Base-by-base conservation (phyloP, 805 yeast genomes). In the Candida pseudofarinosa region DNA sequence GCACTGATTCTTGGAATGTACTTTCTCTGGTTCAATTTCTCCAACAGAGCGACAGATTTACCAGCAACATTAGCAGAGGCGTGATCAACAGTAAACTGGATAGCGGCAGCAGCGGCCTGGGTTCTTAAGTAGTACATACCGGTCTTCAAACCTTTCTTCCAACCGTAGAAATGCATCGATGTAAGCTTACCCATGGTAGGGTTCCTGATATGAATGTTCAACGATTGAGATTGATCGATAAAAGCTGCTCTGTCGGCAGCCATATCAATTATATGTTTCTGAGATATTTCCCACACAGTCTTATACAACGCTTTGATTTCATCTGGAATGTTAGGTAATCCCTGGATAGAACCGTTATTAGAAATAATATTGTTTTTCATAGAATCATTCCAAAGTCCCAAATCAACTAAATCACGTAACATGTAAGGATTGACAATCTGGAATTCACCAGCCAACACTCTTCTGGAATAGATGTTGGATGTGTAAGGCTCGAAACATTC, bases 51-150 rank as follows among this genome's bases (percentile, higher is more conserved):
- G 41, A 63, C 51, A n/a, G 69, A 57, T 38, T 60, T 48, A 41
- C 70, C 69, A 33, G 75, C 75, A 42, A 50, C 55, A 31, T 42
- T 62, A 44, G 65, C 71, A 18, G 76, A 61, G 48, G 58, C 57
- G 43, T 74, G 69, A 53, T 75, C 78, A 37, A 75, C 73, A 18
- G 79, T 69, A 66, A 89, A 91, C 71, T 91, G 95, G 60, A 93
- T 93, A 38, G 99, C 97, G 40, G 96, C 86, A 35, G 96, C 80
- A 16, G 99, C 99, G 47, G 98, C 97, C 75, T 88, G 95, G 8
- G 98, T 91, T 69, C 98, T 83, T 65, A 93, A 74, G 69, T 93
- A 93, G 75, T 93, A 93, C 95, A 93, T 91, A 59, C 99, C 99
- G 4, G 99, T 93, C 77, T 93, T 93, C 62, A 93, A 78, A 47